Percentiles rank a stretch among this genome's conserved stretches.
These are phyloP conservation scores for Podospora fimiseda DNA, from an alignment of 495 filamentous ascomycete genomes.

Conservation along the genomic window DNA sequence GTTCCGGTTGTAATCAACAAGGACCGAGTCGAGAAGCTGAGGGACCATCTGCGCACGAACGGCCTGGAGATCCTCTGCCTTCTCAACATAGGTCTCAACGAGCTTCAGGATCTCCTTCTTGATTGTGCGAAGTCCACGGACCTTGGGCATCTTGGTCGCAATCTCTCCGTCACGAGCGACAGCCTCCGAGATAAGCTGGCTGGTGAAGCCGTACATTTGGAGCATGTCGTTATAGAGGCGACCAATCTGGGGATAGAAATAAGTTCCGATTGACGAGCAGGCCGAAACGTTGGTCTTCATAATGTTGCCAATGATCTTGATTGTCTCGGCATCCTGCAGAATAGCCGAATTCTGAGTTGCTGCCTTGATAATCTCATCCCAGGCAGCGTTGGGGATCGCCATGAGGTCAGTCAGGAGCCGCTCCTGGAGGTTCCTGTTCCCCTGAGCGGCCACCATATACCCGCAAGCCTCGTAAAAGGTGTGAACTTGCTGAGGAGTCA, in stretches of 20 bases:
- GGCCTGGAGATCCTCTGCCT: conserved; percentile 92
- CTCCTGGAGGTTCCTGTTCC: conserved; percentile 85
- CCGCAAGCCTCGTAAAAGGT: conserved; percentile 99
- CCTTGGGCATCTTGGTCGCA: conserved; percentile 96
- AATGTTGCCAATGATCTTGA: conserved; percentile 97
- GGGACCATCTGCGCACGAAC: conserved; percentile 90
- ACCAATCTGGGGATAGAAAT: conserved; percentile 99
- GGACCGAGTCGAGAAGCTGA: conserved; percentile 89
- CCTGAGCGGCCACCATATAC: conserved; percentile 98
- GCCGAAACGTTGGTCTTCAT: conserved; percentile 99
- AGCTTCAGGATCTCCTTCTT: conserved; percentile 99
- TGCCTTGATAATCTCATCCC: conserved; percentile 84
- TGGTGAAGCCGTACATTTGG: conserved; percentile 96
- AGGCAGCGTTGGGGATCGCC: conserved; percentile 85
- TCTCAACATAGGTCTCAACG: conserved; percentile 95
- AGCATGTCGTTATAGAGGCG: conserved; percentile 98
- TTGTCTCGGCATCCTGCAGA: conserved; percentile 85
- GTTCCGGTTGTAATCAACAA: conserved; percentile 95
- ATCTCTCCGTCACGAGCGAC: conserved; percentile 81
- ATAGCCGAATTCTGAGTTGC: conserved; percentile 76
- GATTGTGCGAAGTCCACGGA: conserved; percentile 90
- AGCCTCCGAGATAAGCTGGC: conserved; percentile 86
- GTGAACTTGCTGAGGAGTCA: conserved; percentile 94
- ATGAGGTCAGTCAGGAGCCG: conserved; percentile 87
- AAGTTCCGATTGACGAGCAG: conserved; percentile 88